Evolutionary conservation across 345 rosid genomes (phyloP), one percentile per base, ranked within the genome.

Genomic region (Trapa bicornis): DNA sequence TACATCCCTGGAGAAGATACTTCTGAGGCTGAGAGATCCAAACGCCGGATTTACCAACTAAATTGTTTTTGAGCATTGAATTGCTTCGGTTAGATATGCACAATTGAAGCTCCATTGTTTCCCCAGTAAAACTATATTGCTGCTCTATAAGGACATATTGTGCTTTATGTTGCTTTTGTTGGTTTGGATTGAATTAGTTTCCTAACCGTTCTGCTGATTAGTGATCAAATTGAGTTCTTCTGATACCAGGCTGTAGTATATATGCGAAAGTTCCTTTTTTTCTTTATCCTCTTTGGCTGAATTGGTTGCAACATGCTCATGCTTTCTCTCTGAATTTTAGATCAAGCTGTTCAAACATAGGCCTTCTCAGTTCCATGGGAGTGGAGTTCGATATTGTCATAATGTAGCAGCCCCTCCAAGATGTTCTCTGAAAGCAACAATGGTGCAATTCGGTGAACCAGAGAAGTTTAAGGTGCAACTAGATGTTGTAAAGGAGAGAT

Each of bases 391-490:
- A 29, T n/a, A 1, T 33, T n/a, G n/a, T 5, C 42, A 47, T 47
- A 57, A 0, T 48, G 68, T 5, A 32, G 33, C 52, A 33, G 11
- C 11, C 33, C 60, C 72, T 65, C 71, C 76, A 2, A 54, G 38
- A 57, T 65, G 67, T 65, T 69, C 68, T 14, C 45, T 68, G 77
- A 77, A 64, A 69, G 39, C 52, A 53, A 41, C 50, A 36, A 77
- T 68, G 65, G 71, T 74, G 13, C 75, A 71, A 39, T 77, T 73
- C 72, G 79, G 83, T 3, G 75, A 80, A 8, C 77, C 75, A 1
- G 72, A 73, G 42, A 80, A 73, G 60, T 63, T 69, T 14, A 75
- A 72, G 39, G 33, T 41, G 43, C 71, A 80, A 65, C 38, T 76
- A 45, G 35, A 22, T 66, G 57, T 65, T 11, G 68, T 50, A 6